Conservation (phyloP, 192 early-diverging fungal species). For the Nowakowskiella sp. region DNA sequence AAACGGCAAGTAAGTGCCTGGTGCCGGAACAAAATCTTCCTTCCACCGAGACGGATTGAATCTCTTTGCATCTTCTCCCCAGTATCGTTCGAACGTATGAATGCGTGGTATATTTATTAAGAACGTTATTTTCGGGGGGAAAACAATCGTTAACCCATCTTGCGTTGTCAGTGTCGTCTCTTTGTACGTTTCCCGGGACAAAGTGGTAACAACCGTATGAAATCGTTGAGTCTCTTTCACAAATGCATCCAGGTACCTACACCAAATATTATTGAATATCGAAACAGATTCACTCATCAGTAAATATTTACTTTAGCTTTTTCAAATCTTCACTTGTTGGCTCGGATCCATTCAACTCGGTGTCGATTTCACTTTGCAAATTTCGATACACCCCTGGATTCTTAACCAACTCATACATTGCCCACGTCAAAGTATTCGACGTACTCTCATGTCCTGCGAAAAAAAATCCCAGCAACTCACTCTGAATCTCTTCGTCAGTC, state of each 20-base stretch:
- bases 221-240: constrained; percentile 46
- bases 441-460: constrained; percentile 15
- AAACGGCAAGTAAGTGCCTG: constrained; percentile 37
- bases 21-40: constrained; percentile 7
- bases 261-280: too few species aligned
- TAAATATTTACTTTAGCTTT: constrained; percentile 14
- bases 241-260: constrained; percentile 43
- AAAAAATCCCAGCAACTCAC: constrained; percentile 10
- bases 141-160: constrained; percentile 22
- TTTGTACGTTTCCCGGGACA: background rate
- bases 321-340: constrained; percentile 7
- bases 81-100: constrained; percentile 24
- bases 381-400: constrained; percentile 16
- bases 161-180: constrained; percentile 17
- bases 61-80: constrained; percentile 43
- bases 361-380: constrained; percentile 26
- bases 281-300: too few species aligned
- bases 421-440: background rate
- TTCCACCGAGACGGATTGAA: constrained; percentile 53
- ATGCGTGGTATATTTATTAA: constrained; percentile 18
- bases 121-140: constrained; percentile 27
- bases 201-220: constrained; percentile 19
- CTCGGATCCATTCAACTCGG: background rate
- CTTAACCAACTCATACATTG: constrained; percentile 3
- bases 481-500: constrained; percentile 8